Percentiles rank a stretch among this genome's conserved stretches.
phyloP scores from a whole-genome alignment of 2,329 filamentous ascomycete species.

The Fusarium domesticum region DNA sequence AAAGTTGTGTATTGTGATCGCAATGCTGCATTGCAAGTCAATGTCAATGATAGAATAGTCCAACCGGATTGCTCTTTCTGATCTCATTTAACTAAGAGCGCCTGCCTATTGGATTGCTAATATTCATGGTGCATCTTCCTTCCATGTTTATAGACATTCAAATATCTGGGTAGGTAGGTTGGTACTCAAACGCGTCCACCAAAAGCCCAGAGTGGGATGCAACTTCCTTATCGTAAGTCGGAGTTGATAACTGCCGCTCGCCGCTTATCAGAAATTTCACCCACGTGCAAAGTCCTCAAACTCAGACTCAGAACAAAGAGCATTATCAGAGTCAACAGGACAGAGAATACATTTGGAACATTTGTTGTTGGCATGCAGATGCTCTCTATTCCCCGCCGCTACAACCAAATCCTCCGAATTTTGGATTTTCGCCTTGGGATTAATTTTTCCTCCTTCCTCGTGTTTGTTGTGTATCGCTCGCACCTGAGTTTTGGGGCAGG shows the following conservation, averaged over 20 bases:
- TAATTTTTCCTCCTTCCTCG: conserved; percentile 23
- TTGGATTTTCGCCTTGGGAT: conserved; percentile 20
- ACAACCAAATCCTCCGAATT: too few relatives aligned
- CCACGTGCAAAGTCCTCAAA: neutral
- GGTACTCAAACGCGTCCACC: conserved; percentile 6
- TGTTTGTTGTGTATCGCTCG: conserved; percentile 40
- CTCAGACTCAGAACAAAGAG: neutral
- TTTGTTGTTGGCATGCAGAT: neutral
- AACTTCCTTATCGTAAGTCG: neutral
- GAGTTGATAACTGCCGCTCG: conserved; percentile 4
- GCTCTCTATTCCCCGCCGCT: too few relatives aligned
- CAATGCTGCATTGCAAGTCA: too few relatives aligned
- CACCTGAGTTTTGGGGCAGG: conserved; percentile 38
- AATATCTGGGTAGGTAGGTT: too few relatives aligned
- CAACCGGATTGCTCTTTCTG: too few relatives aligned
- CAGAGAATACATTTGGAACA: neutral
- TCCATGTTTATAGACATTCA: too few relatives aligned
- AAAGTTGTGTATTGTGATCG: too few relatives aligned
- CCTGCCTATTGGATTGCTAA: too few relatives aligned
- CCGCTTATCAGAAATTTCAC: conserved; percentile 4
- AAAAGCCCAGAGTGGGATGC: neutral
- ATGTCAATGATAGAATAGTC: too few relatives aligned
- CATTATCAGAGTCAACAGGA: neutral
- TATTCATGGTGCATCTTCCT: too few relatives aligned
- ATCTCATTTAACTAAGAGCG: too few relatives aligned